Percentiles rank a stretch among this genome's conserved stretches.
These are phyloP conservation scores for Pezicula radicicola DNA, from an alignment of 2,329 filamentous ascomycete species.

Conservation along the genomic window DNA sequence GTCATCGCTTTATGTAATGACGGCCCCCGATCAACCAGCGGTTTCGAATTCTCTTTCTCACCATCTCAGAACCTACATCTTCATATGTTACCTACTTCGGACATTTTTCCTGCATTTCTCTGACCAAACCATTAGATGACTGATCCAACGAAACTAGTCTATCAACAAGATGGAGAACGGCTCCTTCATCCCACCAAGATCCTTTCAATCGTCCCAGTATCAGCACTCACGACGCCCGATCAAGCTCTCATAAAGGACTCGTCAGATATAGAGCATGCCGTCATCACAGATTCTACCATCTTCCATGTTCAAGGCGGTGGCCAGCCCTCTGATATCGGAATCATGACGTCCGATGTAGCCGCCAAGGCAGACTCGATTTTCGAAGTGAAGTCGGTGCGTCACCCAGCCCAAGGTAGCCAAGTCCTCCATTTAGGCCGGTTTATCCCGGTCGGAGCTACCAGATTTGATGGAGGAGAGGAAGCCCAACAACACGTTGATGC, in stretches of 20 bases:
- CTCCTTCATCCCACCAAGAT: constrained; percentile 8
- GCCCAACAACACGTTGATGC: constrained; percentile 58
- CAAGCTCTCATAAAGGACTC: constrained; percentile 54
- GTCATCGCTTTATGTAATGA: too few relatives aligned
- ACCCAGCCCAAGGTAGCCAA: constrained; percentile 47
- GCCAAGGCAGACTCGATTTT: constrained; percentile 34
- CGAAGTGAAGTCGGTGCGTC: constrained; percentile 54
- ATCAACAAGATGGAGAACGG: constrained; percentile 12
- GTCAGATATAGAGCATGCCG: constrained; percentile 46
- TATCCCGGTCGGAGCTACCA: constrained; percentile 7
- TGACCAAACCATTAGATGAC: not conserved
- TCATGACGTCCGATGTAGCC: constrained; percentile 46
- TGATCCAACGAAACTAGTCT: constrained; percentile 8
- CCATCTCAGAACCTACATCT: too few relatives aligned
- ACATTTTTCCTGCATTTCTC: too few relatives aligned
- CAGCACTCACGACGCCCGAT: constrained; percentile 14
- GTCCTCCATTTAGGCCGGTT: constrained; percentile 69
- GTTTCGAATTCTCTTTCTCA: too few relatives aligned
- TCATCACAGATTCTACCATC: constrained; percentile 62
- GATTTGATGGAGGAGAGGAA: constrained; percentile 34
- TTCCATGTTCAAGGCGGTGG: constrained; percentile 76
- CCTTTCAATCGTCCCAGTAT: constrained; percentile 12
- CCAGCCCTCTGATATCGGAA: constrained; percentile 66
- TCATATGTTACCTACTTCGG: too few relatives aligned
- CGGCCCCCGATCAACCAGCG: too few relatives aligned